phyloP scores from a whole-genome alignment of 176 grass and related monocot genomes.

The Musa acuminata region DNA sequence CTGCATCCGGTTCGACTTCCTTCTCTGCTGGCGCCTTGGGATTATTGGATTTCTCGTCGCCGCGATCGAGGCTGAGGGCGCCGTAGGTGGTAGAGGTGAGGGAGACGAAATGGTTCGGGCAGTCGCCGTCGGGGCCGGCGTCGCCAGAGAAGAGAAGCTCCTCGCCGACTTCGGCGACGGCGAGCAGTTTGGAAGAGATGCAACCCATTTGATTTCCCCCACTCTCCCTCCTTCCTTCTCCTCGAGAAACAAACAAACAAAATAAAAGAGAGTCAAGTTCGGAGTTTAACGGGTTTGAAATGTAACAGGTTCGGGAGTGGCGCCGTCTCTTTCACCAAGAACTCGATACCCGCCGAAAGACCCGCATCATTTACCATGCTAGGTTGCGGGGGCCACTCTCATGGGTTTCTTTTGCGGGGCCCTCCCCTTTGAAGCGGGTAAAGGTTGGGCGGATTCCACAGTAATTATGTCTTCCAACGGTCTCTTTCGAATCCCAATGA shows the following conservation, averaged over 20 bases:
- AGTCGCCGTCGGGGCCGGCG: neutral
- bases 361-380: too few species aligned
- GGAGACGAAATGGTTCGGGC: slow-evolving; percentile 64
- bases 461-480: neutral
- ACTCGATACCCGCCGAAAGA: too few species aligned
- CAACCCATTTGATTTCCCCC: slow-evolving; percentile 50
- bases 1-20: neutral
- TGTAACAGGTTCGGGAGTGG: neutral
- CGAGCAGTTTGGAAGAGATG: slow-evolving; percentile 83
- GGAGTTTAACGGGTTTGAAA: neutral
- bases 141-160: slow-evolving; percentile 3
- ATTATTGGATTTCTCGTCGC: neutral
- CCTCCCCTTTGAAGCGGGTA: too few species aligned
- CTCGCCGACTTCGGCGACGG: slow-evolving; percentile 31
- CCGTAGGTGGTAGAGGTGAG: slow-evolving; percentile 94
- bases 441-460: too few species aligned
- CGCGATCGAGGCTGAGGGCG: slow-evolving; percentile 56
- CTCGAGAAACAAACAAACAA: too few species aligned
- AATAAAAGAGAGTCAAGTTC: neutral
- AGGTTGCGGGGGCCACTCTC: too few species aligned
- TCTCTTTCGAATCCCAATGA: neutral
- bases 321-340: too few species aligned
- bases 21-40: neutral
- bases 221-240: neutral
- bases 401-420: too few species aligned